Evolutionary conservation across 1,284 basidiomycete genomes (phyloP).

Genomic region (Puccinia horiana): DNA sequence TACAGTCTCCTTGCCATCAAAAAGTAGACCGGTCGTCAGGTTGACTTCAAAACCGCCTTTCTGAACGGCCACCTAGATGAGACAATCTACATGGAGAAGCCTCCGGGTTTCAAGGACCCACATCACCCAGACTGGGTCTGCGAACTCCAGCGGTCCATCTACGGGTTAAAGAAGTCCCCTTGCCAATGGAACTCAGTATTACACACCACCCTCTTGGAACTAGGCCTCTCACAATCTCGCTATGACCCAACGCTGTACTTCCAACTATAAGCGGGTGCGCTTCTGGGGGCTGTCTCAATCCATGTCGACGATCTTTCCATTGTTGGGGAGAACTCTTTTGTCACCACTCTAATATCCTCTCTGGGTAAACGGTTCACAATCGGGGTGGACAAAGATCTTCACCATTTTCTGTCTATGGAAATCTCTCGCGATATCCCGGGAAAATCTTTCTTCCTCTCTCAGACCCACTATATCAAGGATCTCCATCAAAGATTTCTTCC

Average conservation of each 20-base stretch:
- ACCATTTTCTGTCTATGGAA: too few relatives aligned
- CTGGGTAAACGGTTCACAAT: background rate
- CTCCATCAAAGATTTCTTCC: background rate
- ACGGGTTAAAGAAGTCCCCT: background rate
- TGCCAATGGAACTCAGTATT: background rate
- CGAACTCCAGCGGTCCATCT: background rate
- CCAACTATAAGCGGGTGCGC: background rate
- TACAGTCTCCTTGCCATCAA: background rate
- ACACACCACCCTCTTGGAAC: background rate
- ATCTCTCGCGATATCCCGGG: background rate
- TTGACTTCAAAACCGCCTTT: too few relatives aligned
- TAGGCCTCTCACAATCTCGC: background rate
- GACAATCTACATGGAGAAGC: background rate
- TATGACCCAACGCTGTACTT: slow-evolving; percentile 18
- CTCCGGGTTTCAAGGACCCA: slow-evolving; percentile 8
- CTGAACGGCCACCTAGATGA: background rate
- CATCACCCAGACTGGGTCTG: slow-evolving; percentile 18
- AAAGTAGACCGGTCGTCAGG: too few relatives aligned
- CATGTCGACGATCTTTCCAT: too few relatives aligned
- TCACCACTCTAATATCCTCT: background rate
- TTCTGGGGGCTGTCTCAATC: background rate
- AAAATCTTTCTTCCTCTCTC: slow-evolving; percentile 9
- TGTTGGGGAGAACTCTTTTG: background rate
- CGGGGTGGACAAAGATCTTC: background rate
- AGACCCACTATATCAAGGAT: background rate